phyloP scores from a whole-genome alignment of 2,329 filamentous ascomycete genomes.

The Diaporthe citriasiana region DNA sequence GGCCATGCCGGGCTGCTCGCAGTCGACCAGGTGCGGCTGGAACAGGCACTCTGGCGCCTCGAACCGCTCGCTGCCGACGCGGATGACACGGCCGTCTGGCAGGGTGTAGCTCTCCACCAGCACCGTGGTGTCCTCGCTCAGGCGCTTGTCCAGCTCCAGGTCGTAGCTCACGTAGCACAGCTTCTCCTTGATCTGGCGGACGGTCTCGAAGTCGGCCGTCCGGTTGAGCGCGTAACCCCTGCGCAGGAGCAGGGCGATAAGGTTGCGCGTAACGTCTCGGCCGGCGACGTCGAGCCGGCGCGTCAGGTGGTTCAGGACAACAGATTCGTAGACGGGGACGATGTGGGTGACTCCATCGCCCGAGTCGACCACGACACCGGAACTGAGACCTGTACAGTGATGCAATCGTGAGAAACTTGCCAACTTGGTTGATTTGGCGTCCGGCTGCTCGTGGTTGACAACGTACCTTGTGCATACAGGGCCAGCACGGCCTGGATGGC shows the following conservation, averaged over 20 bases:
- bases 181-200: constrained; percentile 99
- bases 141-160: constrained; percentile 92
- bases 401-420: constrained; percentile 17
- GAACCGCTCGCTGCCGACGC: constrained; percentile 96
- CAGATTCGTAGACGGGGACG: constrained; percentile 97
- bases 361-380: constrained; percentile 98
- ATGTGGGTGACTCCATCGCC: constrained; percentile 99
- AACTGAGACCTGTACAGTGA: constrained; percentile 77
- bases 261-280: constrained; percentile 96
- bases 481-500: constrained; percentile 97
- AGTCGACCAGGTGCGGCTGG: constrained; percentile 97
- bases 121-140: constrained; percentile 97
- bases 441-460: neutral
- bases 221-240: constrained; percentile 97
- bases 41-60: constrained; percentile 98
- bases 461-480: constrained; percentile 91
- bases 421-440: neutral
- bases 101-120: constrained; percentile 98
- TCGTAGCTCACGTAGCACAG: constrained; percentile 99
- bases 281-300: constrained; percentile 94
- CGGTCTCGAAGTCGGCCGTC: constrained; percentile 98
- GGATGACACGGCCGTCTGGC: constrained; percentile 94
- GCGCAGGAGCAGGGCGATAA: constrained; percentile 93
- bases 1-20: constrained; percentile 95
- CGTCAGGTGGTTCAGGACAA: constrained; percentile 97